Evolutionary conservation across 257 asterid species (phyloP), one percentile per base, ranked within the genome.

Genomic region (Mitragyna speciosa): DNA sequence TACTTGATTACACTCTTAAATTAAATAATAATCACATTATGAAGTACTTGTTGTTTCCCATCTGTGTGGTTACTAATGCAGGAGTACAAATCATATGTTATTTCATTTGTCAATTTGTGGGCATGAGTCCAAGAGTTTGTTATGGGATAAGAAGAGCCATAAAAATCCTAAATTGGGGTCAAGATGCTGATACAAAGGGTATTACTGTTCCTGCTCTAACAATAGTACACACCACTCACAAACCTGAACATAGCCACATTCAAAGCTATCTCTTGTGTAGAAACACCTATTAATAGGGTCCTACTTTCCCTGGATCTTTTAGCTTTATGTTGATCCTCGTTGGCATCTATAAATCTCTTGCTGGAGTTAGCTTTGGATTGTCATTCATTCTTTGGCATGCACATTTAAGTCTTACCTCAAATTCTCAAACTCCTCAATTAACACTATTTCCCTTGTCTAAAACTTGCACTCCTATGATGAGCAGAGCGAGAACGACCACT

Each of bases 301-400:
- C 64, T 51, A 83, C 68, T 48, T 73, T 58, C 68, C n/a, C 41
- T 33, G 31, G 43, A 54, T 69, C 66, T 73, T 76, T 61, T 6
- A 10, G 26, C 72, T 73, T 81, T 74, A 30, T 58, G 51, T 66
- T 58, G 68, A 79, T 82, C 64, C 82, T 77, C 47, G 70, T 61
- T 79, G 81, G 68, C 88, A 78, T 79, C 88, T 93, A 89, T 93
- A 89, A 80, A 91, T 79, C 71, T 59, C 75, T 82, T 49, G 81
- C 69, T 64, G 54, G 51, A 41, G 64, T 67, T 74, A 72, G 58
- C 85, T 79, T 77, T 59, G 48, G 52, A 49, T 82, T 82, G 78
- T 70, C 80, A 69, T 71, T 72, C 84, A 84, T 74, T 64, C 82
- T 76, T 76, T 74, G 36, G 47, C 47, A 72, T 58, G 24, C 28